Conservation (phyloP, 2,329 filamentous ascomycete genomes). For the Trichoderma brevicompactum region DNA sequence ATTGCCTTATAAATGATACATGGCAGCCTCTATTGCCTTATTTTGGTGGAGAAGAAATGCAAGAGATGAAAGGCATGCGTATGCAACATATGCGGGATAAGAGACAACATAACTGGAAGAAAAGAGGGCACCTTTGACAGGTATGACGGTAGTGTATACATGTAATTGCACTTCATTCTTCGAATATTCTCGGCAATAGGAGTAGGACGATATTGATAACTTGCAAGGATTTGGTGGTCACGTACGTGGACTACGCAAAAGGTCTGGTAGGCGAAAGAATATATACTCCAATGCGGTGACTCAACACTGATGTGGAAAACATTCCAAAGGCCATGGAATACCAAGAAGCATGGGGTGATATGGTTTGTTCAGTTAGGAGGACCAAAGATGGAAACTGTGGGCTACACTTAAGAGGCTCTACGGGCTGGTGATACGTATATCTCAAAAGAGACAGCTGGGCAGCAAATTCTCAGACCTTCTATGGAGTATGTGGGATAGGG, state of each 20-base stretch:
- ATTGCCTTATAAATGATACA: not conserved
- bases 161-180: not conserved
- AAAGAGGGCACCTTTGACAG: not conserved
- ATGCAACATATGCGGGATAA: not conserved
- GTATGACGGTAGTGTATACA: not conserved
- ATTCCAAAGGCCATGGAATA: not conserved
- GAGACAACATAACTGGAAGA: not conserved
- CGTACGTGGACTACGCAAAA: conserved; percentile 4
- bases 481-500: conserved; percentile 7
- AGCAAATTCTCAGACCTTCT: conserved; percentile 7
- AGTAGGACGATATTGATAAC: not conserved
- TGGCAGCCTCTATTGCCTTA: not conserved
- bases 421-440: conserved; percentile 8
- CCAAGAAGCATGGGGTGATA: conserved; percentile 11
- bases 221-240: not conserved
- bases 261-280: not conserved
- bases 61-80: not conserved
- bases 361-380: not conserved
- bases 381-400: not conserved
- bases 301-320: not conserved
- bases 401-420: not conserved
- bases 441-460: not conserved
- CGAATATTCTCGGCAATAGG: not conserved
- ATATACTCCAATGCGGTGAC: not conserved
- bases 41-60: not conserved